Evolutionary conservation across 192 early-diverging fungal species (phyloP).

Genomic region (Gigaspora rosea): DNA sequence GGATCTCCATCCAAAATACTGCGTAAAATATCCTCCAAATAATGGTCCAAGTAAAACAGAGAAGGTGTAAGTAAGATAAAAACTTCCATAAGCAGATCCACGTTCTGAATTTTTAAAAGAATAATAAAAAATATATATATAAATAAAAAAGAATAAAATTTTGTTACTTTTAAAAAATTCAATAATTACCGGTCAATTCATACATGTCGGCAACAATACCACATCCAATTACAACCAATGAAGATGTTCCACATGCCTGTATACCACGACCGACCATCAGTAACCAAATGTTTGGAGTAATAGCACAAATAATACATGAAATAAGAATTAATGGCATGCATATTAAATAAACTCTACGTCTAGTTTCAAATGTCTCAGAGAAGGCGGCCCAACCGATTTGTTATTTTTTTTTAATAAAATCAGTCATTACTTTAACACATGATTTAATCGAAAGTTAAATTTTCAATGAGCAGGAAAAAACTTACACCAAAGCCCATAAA

Average conservation of each 20-base stretch:
- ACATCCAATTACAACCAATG: slow-evolving; percentile 36
- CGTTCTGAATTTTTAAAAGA: slow-evolving; percentile 26
- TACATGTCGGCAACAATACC: slow-evolving; percentile 40
- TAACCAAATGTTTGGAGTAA: slow-evolving; percentile 1
- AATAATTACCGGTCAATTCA: not conserved
- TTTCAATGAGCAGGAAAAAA: no score
- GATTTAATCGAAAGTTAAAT: no score
- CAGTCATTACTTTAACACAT: no score
- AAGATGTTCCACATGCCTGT: slow-evolving; percentile 25
- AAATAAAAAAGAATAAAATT: not conserved
- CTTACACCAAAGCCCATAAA: no score
- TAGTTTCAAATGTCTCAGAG: not conserved
- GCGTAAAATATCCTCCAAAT: not conserved
- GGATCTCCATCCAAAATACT: slow-evolving; percentile 2
- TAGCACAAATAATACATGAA: not conserved
- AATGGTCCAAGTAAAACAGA: slow-evolving; percentile 34
- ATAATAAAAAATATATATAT: not conserved
- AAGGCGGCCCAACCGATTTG: slow-evolving; percentile 11
- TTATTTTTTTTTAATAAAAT: not conserved
- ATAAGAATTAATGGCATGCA: not conserved
- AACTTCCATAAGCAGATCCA: slow-evolving; percentile 42
- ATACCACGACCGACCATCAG: not conserved
- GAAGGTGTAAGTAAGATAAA: slow-evolving; percentile 21
- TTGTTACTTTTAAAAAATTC: not conserved
- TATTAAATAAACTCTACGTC: slow-evolving; percentile 3